Evolutionary conservation across 164 flowering plant species (phyloP).

Genomic region (Piper longum): DNA sequence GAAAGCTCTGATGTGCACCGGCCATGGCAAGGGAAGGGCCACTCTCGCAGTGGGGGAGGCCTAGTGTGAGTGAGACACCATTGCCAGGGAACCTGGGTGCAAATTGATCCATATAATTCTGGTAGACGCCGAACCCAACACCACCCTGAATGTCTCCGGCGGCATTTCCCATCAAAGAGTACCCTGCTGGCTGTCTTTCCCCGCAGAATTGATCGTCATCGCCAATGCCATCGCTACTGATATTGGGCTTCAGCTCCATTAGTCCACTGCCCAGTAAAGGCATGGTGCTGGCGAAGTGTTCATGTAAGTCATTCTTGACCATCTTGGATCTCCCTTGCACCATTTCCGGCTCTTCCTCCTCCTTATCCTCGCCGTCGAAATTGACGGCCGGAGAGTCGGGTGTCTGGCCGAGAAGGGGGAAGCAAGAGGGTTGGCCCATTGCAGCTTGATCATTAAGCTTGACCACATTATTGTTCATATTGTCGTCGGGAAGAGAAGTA

Average conservation of each 20-base stretch:
- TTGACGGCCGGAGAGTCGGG: constrained; percentile 11
- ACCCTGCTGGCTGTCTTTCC: constrained; percentile 46
- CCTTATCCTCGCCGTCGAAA: constrained; percentile 28
- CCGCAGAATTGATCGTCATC: constrained; percentile 44
- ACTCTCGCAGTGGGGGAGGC: constrained; percentile 68
- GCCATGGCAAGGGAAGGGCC: constrained; percentile 32
- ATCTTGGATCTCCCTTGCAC: constrained; percentile 54
- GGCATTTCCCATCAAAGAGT: constrained; percentile 34
- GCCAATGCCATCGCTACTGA: constrained; percentile 12
- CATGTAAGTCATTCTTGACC: constrained; percentile 29
- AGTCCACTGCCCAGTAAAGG: constrained; percentile 18
- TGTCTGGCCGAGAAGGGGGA: constrained; percentile 43
- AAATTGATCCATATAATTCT: constrained; percentile 45
- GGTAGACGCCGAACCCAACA: constrained; percentile 56
- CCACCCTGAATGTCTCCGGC: constrained; percentile 23
- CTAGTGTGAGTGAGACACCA: constrained; percentile 77
- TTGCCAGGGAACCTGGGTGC: constrained; percentile 53
- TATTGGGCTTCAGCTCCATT: constrained; percentile 30
- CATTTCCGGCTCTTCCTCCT: constrained; percentile 6
- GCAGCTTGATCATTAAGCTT: constrained; percentile 19
- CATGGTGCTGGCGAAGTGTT: constrained; percentile 17
- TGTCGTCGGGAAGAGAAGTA: constrained; percentile 13
- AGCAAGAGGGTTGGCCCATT: constrained; percentile 30
- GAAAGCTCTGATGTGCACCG: constrained; percentile 44
- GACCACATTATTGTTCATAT: constrained; percentile 16